Evolutionary conservation across 1,139 yeast genomes (phyloP).

Genomic region (Nakaseomyces glabratus): DNA sequence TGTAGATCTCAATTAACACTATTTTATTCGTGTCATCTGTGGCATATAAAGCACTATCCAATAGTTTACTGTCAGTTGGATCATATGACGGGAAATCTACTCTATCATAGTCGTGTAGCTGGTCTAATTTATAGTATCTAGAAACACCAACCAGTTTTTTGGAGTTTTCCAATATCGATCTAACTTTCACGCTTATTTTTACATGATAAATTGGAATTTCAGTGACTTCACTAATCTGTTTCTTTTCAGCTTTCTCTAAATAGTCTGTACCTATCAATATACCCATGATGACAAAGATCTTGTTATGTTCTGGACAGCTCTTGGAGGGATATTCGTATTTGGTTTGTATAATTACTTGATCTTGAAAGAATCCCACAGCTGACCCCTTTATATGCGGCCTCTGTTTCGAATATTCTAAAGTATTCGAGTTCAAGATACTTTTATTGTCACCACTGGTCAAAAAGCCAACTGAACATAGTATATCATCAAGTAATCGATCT

Average conservation of each 20-base stretch:
- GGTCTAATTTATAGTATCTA: constrained; percentile 30
- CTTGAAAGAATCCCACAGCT: constrained; percentile 24
- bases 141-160: constrained; percentile 26
- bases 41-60: constrained; percentile 39
- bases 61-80: constrained; percentile 17
- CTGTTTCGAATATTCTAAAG: constrained; percentile 27
- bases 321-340: constrained; percentile 24
- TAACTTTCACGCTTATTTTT: constrained; percentile 31
- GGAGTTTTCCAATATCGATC: constrained; percentile 21
- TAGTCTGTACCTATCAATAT: constrained; percentile 17
- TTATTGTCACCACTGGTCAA: constrained; percentile 8
- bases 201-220: constrained; percentile 31
- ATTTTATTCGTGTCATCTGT: constrained; percentile 37
- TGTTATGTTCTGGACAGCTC: constrained; percentile 24
- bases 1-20: constrained; percentile 37
- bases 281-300: constrained; percentile 25
- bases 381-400: constrained; percentile 19
- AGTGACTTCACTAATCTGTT: constrained; percentile 16
- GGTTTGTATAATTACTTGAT: constrained; percentile 26
- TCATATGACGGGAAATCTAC: constrained; percentile 28
- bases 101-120: constrained; percentile 33
- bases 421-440: constrained; percentile 27
- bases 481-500: constrained; percentile 57
- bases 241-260: constrained; percentile 6
- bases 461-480: constrained; percentile 32